A percentile compares a stretch with the other conserved stretches of the same genome.
phyloP scores from a whole-genome alignment of 345 rosid genomes.

The Garcia nutans region DNA sequence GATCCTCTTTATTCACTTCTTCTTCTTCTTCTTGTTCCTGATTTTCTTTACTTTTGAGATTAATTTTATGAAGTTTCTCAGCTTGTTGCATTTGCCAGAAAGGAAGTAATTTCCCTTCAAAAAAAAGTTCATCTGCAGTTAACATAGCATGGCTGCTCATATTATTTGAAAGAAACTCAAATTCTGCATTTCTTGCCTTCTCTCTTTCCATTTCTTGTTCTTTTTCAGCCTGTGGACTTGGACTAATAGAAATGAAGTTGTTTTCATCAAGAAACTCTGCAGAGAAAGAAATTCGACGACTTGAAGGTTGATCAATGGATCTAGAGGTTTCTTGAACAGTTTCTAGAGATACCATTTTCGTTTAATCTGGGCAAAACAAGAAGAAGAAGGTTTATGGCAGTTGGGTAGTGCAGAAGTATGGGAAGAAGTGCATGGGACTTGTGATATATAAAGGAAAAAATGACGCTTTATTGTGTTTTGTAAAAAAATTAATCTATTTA shows the following conservation, averaged over 20 bases:
- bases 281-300: constrained; percentile 86
- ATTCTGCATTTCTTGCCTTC: constrained; percentile 52
- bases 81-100: constrained; percentile 79
- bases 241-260: constrained; percentile 66
- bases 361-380: background rate
- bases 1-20: constrained; percentile 39
- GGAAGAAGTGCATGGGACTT: constrained; percentile 21
- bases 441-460: constrained; percentile 33
- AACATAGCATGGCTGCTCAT: constrained; percentile 51
- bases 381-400: background rate
- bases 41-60: constrained; percentile 37
- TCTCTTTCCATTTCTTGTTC: constrained; percentile 32
- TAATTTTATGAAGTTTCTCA: constrained; percentile 63
- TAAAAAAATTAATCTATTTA: background rate
- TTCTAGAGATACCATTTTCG: constrained; percentile 56
- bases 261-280: constrained; percentile 64
- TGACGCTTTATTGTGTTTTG: constrained; percentile 1
- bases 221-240: constrained; percentile 31
- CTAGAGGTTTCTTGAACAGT: constrained; percentile 39
- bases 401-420: background rate
- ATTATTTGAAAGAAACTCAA: constrained; percentile 73
- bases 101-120: constrained; percentile 84
- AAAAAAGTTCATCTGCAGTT: constrained; percentile 86
- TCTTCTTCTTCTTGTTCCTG: constrained; percentile 26
- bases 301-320: constrained; percentile 42